Conservation (phyloP, 192 early-diverging fungal species). For the Funneliformis mosseae region DNA sequence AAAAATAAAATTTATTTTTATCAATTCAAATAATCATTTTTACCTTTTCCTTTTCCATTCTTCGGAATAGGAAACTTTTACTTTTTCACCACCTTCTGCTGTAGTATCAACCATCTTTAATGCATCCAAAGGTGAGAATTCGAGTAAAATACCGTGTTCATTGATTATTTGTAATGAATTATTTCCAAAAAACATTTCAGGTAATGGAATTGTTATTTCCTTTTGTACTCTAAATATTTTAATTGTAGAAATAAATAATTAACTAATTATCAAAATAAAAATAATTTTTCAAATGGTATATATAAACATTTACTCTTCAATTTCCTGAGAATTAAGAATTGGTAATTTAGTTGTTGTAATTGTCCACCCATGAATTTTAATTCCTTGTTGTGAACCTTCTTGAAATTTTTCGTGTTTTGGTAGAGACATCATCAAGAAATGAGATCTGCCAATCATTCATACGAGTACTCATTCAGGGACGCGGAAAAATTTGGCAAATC, state of each 20-base stretch:
- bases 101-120: constrained; percentile 71
- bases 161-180: constrained; percentile 71
- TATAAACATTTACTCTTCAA: constrained; percentile 50
- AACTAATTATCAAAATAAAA: background rate
- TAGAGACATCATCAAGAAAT: too few relatives aligned
- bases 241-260: background rate
- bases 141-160: constrained; percentile 53
- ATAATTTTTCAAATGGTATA: too few relatives aligned
- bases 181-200: constrained; percentile 98
- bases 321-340: constrained; percentile 58
- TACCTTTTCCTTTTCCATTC: constrained; percentile 86
- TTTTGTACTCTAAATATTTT: constrained; percentile 45
- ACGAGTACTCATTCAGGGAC: too few relatives aligned
- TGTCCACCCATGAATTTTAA: constrained; percentile 52
- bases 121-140: constrained; percentile 74
- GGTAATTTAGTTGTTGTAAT: constrained; percentile 53
- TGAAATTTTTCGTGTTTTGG: constrained; percentile 40
- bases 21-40: background rate
- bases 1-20: constrained; percentile 5
- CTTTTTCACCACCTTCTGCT: constrained; percentile 63
- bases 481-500: too few relatives aligned
- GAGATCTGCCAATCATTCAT: too few relatives aligned
- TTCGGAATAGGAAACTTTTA: constrained; percentile 84
- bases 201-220: constrained; percentile 71
- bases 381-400: constrained; percentile 47